Percentiles rank a stretch among this genome's conserved stretches.
These are phyloP conservation scores for Celoporthe dispersa DNA, from an alignment of 2,329 filamentous ascomycete species.

Conservation along the genomic window DNA sequence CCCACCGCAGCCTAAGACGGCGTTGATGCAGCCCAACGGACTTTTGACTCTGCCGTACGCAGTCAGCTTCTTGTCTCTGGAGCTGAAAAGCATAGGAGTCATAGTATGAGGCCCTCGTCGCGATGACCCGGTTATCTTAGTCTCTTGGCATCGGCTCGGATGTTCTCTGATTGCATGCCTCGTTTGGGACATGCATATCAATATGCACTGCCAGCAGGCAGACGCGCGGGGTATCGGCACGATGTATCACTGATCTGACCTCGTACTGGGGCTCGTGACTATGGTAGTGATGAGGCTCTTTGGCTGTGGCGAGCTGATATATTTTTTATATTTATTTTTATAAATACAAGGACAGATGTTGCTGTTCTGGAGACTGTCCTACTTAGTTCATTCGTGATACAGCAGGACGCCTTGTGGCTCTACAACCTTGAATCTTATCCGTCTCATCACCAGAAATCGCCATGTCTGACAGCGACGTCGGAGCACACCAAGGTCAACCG, in stretches of 20 bases:
- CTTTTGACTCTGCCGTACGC: not conserved
- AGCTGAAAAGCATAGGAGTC: not conserved
- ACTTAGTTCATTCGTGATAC: not conserved
- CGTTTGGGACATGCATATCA: not conserved
- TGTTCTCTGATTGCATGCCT: not conserved
- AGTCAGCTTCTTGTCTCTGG: not conserved
- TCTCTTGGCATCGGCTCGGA: not conserved
- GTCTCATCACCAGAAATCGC: not conserved
- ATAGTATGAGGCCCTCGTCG: not conserved
- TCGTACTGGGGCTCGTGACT: not conserved
- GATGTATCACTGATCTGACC: too few relatives aligned
- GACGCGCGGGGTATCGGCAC: not conserved
- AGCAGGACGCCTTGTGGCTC: too few relatives aligned
- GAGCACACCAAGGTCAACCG: not conserved
- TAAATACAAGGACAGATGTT: not conserved
- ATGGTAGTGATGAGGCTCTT: not conserved
- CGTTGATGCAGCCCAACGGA: not conserved
- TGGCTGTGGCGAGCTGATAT: not conserved
- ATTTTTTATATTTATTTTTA: too few relatives aligned
- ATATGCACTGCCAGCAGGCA: not conserved
- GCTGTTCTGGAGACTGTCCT: not conserved
- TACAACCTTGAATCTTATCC: not conserved
- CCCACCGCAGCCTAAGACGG: not conserved
- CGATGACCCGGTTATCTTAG: not conserved
- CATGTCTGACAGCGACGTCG: slow-evolving; percentile 3